Base-by-base conservation (phyloP, 1,284 basidiomycete genomes). In the Agaricales sp. region DNA sequence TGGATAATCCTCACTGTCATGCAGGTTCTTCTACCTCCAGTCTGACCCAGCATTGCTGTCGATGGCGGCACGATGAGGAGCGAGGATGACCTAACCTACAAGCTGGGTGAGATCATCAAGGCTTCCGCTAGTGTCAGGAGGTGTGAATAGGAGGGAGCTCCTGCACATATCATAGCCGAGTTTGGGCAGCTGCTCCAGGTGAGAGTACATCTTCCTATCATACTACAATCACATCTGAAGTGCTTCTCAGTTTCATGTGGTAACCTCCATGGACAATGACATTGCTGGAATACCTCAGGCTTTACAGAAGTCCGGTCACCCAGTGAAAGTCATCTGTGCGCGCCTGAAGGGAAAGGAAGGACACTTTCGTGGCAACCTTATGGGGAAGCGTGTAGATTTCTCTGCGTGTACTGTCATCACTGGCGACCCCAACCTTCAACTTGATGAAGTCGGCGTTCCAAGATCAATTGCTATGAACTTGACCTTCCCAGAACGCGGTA, bases 211-310 rank as follows among this genome's bases (percentile, higher is more conserved):
- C 46, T 35, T 26, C 50, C 16, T 21, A n/a, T n/a, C n/a, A n/a
- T n/a, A n/a, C n/a, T n/a, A n/a, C n/a, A n/a, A n/a, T n/a, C n/a
- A n/a, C n/a, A n/a, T n/a, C n/a, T n/a, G n/a, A n/a, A n/a, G n/a
- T n/a, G n/a, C n/a, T n/a, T 50, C 25, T 2, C 53, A 93, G 84
- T 99, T 95, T 66, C 96, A 99, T 63, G 92, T 96, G 53, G 96
- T 95, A 4, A 99, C 96, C 0, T 99, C 98, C 64, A 99, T 99
- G 95, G 96, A 99, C 65, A 99, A 99, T 64, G 94, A 99, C 64
- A 95, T 99, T 55, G 93, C 96, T 24, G 96, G 96, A 51, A 92
- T 98, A 39, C 96, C 96, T 0, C 94, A 98, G 63, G 93, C 95
- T 1, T 69, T 97, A 60, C 96, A 99, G 63, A 99, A 99, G 67